These are phyloP conservation scores for Poa annua DNA, from an alignment of 176 grass and related monocot species.

Conservation along the genomic window DNA sequence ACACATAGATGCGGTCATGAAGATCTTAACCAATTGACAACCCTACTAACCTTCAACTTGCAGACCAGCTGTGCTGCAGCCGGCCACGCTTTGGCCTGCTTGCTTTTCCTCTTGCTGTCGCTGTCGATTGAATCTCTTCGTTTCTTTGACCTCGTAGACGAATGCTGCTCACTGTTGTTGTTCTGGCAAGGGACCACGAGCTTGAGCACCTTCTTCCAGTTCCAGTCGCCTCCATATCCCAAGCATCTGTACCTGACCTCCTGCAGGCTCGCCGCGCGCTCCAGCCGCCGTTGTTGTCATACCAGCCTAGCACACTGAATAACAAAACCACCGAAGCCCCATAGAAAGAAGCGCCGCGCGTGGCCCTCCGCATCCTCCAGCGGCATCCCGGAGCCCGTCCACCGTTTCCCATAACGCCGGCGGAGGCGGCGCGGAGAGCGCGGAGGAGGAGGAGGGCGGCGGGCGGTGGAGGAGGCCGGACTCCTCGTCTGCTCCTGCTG, in stretches of 20 bases:
- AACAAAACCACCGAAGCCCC: no score
- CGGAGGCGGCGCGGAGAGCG: conserved; percentile 34
- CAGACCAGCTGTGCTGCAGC: conserved; percentile 27
- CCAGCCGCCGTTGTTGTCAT: no score
- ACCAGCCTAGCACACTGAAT: no score
- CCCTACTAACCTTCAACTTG: conserved; percentile 28
- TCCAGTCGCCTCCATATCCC: conserved; percentile 28
- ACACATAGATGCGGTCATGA: no score
- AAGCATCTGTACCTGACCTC: conserved; percentile 32
- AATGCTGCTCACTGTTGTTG: neutral
- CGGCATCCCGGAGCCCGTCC: conserved; percentile 70
- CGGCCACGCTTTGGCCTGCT: conserved; percentile 21
- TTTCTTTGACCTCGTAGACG: neutral
- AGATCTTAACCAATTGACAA: no score
- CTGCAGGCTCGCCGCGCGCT: conserved; percentile 35
- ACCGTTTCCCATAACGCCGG: conserved; percentile 67
- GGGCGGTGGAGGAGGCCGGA: conserved; percentile 46
- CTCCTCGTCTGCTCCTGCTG: conserved; percentile 48
- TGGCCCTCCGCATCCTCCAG: conserved; percentile 73
- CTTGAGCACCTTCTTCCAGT: conserved; percentile 47
- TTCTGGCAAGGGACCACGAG: conserved; percentile 27
- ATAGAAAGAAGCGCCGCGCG: conserved; percentile 76
- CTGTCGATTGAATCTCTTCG: neutral
- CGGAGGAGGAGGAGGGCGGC: neutral
- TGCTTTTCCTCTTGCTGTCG: neutral